Conservation (phyloP, 2,329 filamentous ascomycete species). For the Stylonectria norvegica region DNA sequence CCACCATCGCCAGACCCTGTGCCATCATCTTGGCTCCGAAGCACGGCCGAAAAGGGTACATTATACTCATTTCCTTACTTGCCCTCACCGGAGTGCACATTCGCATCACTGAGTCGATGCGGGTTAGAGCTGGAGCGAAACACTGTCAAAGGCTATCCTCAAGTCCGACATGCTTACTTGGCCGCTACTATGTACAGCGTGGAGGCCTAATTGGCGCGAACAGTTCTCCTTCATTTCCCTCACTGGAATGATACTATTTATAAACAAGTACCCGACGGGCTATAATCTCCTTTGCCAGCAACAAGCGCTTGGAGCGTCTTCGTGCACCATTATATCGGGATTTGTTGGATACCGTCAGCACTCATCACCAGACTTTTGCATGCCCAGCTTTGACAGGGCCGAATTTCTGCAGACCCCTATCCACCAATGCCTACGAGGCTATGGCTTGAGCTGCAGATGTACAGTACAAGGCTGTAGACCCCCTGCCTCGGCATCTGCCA, state of each 20-base stretch:
- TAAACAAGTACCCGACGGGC: no score
- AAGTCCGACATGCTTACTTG: conserved; percentile 5
- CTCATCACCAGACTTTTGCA: conserved; percentile 21
- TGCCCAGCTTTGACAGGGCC: conserved; percentile 12
- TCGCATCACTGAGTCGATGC: no score
- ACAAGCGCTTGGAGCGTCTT: conserved; percentile 11
- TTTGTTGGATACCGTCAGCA: conserved; percentile 8
- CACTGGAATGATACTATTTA: conserved; percentile 12
- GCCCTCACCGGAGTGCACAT: no score
- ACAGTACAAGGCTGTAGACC: conserved; percentile 27
- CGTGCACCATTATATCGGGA: conserved; percentile 9
- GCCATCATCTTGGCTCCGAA: conserved; percentile 17
- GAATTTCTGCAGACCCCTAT: conserved; percentile 7
- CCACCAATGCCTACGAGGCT: conserved; percentile 9
- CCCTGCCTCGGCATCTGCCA: conserved; percentile 26
- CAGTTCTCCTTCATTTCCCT: conserved; percentile 14
- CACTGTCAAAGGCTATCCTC: conserved; percentile 5
- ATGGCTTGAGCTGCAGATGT: conserved; percentile 18
- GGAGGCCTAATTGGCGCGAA: no score
- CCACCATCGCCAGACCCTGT: conserved; percentile 17
- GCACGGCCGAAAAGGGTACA: conserved; percentile 26
- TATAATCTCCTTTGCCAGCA: no score
- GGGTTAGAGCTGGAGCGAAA: no score
- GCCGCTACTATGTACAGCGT: no score
- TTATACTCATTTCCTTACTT: no score